Evolutionary conservation across 2,329 filamentous ascomycete species (phyloP), one percentile per base, ranked within the genome.

Genomic region (Clonostachys rosea): DNA sequence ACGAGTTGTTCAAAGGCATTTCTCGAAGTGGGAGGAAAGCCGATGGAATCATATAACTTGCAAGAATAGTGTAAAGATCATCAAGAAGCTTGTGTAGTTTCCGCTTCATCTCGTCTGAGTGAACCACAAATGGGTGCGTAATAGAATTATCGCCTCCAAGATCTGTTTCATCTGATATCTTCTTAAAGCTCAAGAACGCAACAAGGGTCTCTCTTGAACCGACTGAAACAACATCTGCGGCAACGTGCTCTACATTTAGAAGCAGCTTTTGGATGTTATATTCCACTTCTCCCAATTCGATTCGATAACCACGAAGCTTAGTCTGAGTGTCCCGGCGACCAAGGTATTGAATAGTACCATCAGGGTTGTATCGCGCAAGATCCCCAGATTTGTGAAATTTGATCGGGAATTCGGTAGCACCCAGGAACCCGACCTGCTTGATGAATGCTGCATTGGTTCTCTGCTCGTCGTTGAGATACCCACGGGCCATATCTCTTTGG

Each of bases 281-380:
- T 45, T 56, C 54, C 14, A 56, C 48, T 40, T 52, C 50, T 10
- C 41, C 46, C 13, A 74, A 62, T 59, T 74, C 80, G 49, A 76
- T 64, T 45, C 75, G 57, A 47, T 70, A 78, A 41, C 80, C 81
- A 33, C 70, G 67, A 11, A 81, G 56, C 55, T 81, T 81, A 42
- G 80, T 67, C 56, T 80, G 45, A 16, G 18, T 17, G 20, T 47
- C 45, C 9, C 34, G 30, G 16, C 45, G 40, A n/a, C 45, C 40
- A 33, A 48, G 18, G 16, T 44, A 48, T 30, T 48, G n/a, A 33
- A 48, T 44, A 5, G 41, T 44, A 13, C 46, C 46, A 17, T 48
- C 46, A 1, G 46, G 11, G 36, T 48, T 48, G 24, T 44, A 48
- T 9, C 34, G 20, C 8, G 14, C 46, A 10, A 48, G 24, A 33